phyloP scores from a whole-genome alignment of 2,329 filamentous ascomycete genomes.

The Pseudogymnoascus sp. region DNA sequence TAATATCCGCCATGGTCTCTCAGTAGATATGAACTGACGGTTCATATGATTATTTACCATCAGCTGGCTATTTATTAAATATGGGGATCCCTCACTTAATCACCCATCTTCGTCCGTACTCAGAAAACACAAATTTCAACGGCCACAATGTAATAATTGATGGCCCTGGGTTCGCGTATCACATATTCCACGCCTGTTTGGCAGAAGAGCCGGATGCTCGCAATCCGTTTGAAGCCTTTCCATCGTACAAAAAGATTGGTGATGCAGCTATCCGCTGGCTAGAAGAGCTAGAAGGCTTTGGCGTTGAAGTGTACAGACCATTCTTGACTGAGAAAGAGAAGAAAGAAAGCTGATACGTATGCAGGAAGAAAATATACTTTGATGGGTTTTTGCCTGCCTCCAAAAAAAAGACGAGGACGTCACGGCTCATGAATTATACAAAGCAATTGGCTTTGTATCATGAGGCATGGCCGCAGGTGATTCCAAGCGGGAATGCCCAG shows the following conservation, averaged over 20 bases:
- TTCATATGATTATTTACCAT: not conserved
- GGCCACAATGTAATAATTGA: slow-evolving; percentile 53
- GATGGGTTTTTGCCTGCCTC: slow-evolving; percentile 66
- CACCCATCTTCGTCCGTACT: slow-evolving; percentile 45
- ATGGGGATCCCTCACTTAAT: slow-evolving; percentile 56
- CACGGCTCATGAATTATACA: slow-evolving; percentile 20
- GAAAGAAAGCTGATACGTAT: slow-evolving; percentile 14
- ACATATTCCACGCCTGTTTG: slow-evolving; percentile 55
- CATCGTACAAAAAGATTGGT: slow-evolving; percentile 57
- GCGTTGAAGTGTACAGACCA: slow-evolving; percentile 52
- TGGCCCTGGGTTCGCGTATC: slow-evolving; percentile 70
- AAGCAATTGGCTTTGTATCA: slow-evolving; percentile 21
- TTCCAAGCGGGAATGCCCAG: slow-evolving; percentile 10
- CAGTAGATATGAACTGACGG: not conserved
- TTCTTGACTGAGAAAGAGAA: slow-evolving; percentile 9
- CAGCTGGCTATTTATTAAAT: slow-evolving; percentile 18
- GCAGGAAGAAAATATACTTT: slow-evolving; percentile 67
- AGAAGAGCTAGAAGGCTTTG: slow-evolving; percentile 43
- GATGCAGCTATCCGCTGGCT: slow-evolving; percentile 54
- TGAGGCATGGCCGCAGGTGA: slow-evolving; percentile 13
- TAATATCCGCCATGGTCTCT: not conserved
- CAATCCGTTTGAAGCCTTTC: slow-evolving; percentile 43
- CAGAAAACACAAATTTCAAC: slow-evolving; percentile 34
- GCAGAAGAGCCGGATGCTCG: slow-evolving; percentile 28
- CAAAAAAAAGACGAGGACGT: slow-evolving; percentile 23